phyloP scores from a whole-genome alignment of 257 asterid species.

The Solanum sitiens region DNA sequence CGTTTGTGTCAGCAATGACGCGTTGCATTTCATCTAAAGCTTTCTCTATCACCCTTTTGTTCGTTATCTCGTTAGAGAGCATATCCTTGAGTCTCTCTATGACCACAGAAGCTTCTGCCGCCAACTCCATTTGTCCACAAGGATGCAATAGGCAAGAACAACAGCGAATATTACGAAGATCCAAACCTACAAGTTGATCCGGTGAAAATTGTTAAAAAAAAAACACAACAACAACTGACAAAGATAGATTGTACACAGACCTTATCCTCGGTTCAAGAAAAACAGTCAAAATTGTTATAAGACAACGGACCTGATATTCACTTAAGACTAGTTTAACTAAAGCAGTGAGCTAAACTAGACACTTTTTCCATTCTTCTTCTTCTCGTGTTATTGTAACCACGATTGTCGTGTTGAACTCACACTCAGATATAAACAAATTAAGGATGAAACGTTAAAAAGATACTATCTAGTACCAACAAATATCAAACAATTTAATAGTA shows the following conservation, averaged over 20 bases:
- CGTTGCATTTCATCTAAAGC: neutral
- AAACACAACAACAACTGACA: neutral
- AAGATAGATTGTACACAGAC: neutral
- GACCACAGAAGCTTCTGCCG: slow-evolving; percentile 12
- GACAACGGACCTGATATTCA: neutral
- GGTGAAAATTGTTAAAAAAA: neutral
- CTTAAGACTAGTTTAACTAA: neutral
- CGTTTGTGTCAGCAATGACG: neutral
- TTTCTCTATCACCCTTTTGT: neutral
- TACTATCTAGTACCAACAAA: neutral
- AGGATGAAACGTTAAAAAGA: neutral
- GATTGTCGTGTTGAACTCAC: neutral
- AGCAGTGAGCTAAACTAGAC: neutral
- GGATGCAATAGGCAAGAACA: neutral
- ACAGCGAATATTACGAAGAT: neutral
- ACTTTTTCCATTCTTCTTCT: neutral
- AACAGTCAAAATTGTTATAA: neutral
- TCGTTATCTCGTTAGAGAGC: neutral
- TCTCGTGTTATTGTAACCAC: neutral
- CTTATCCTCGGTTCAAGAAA: neutral
- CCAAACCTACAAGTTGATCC: neutral
- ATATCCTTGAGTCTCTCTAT: slow-evolving; percentile 12
- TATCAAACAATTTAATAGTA: neutral
- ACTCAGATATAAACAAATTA: neutral
- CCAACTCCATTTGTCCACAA: slow-evolving; percentile 8